Conservation (phyloP, 306 rosid genomes). For the Rosa multiflora region DNA sequence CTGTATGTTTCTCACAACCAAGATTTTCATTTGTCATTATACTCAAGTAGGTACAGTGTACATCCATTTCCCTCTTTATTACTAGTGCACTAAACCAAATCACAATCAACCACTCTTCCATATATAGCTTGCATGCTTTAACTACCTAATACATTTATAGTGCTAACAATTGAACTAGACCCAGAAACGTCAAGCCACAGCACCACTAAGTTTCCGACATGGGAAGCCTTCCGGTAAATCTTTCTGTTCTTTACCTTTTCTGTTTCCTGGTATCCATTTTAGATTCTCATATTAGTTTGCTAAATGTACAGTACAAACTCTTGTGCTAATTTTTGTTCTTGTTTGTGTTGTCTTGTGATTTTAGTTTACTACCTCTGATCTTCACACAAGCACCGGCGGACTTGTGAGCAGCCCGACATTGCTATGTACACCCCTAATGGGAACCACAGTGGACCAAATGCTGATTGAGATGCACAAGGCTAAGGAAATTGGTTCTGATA, state of each 20-base stretch:
- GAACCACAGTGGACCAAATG: conserved; percentile 35
- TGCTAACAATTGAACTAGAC: neutral
- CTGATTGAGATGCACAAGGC: conserved; percentile 43
- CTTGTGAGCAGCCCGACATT: conserved; percentile 34
- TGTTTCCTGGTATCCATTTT: neutral
- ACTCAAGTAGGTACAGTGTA: neutral
- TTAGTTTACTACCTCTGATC: conserved; percentile 27
- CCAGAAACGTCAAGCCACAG: conserved; percentile 4
- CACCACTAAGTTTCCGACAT: neutral
- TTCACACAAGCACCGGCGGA: conserved; percentile 14
- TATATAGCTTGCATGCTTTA: conserved; percentile 8
- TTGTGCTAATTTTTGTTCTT: neutral
- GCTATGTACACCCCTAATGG: conserved; percentile 42
- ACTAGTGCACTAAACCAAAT: neutral
- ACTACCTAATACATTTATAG: neutral
- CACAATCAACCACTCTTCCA: neutral
- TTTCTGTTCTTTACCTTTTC: neutral
- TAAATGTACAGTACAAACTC: neutral
- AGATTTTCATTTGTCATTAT: neutral
- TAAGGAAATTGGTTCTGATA: conserved; percentile 41
- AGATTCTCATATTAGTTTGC: neutral
- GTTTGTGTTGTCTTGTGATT: too few species aligned
- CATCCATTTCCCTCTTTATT: neutral
- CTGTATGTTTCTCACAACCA: neutral
- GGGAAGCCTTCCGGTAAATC: conserved; percentile 19